These are phyloP conservation scores for Orbilia ellipsospora DNA, from an alignment of 2,329 filamentous ascomycete genomes.

Conservation along the genomic window DNA sequence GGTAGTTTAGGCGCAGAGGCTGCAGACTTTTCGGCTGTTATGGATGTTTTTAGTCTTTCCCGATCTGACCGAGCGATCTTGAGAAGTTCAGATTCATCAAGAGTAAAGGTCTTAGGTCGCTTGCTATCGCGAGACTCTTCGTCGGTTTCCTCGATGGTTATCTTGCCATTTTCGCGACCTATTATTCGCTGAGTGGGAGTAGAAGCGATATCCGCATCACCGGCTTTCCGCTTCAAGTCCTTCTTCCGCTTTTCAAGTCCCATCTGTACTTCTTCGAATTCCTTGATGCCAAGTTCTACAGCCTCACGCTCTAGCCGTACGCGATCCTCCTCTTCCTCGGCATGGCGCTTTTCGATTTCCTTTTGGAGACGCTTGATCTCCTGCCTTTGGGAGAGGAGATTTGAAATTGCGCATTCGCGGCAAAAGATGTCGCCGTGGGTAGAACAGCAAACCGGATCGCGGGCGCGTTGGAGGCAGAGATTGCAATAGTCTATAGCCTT, in stretches of 20 bases:
- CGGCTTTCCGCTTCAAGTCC: slow-evolving; percentile 50
- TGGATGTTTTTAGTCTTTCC: slow-evolving; percentile 74
- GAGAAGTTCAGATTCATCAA: slow-evolving; percentile 80
- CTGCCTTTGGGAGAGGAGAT: slow-evolving; percentile 89
- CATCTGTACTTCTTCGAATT: slow-evolving; percentile 87
- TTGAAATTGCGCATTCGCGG: slow-evolving; percentile 88
- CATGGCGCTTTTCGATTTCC: slow-evolving; percentile 70
- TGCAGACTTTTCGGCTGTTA: slow-evolving; percentile 75
- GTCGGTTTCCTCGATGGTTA: slow-evolving; percentile 62
- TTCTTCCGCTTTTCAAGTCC: slow-evolving; percentile 67
- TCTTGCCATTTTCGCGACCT: slow-evolving; percentile 64
- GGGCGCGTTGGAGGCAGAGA: slow-evolving; percentile 83
- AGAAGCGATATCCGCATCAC: slow-evolving; percentile 56
- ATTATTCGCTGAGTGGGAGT: slow-evolving; percentile 61
- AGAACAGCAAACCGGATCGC: slow-evolving; percentile 83
- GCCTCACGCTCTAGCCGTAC: slow-evolving; percentile 75
- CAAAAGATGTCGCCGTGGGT: slow-evolving; percentile 89
- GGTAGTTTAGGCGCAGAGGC: slow-evolving; percentile 67
- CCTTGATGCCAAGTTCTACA: slow-evolving; percentile 73
- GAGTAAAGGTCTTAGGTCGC: slow-evolving; percentile 75
- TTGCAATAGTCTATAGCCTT: slow-evolving; percentile 89
- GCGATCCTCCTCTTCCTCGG: slow-evolving; percentile 72
- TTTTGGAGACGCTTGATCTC: slow-evolving; percentile 86
- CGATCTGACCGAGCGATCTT: slow-evolving; percentile 77
- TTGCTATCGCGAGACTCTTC: slow-evolving; percentile 63